Evolutionary conservation across 208 protist genomes (phyloP).

Genomic region (Leishmania gerbilli): DNA sequence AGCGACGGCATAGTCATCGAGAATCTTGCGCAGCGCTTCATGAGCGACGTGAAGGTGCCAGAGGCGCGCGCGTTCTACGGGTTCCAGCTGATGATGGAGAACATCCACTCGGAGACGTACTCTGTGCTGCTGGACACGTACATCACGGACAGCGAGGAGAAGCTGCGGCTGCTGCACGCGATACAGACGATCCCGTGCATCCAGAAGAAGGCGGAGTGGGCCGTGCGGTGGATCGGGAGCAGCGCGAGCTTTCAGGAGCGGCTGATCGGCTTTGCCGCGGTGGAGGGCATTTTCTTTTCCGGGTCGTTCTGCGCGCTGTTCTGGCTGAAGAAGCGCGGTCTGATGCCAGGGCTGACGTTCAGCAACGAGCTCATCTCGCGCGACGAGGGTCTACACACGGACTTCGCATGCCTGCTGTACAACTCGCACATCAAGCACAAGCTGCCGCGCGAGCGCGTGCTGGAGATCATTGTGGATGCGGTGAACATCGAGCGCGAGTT

Average conservation of each 20-base stretch:
- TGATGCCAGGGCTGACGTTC: slow-evolving; percentile 99
- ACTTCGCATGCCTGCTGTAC: slow-evolving; percentile 99
- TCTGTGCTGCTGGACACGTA: slow-evolving; percentile 96
- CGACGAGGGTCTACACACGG: slow-evolving; percentile 99
- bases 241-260: slow-evolving; percentile 93
- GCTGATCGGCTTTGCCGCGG: slow-evolving; percentile 98
- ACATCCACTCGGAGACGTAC: slow-evolving; percentile 98
- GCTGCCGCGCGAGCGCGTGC: slow-evolving; percentile 78
- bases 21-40: slow-evolving; percentile 97
- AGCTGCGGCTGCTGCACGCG: slow-evolving; percentile 95
- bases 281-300: slow-evolving; percentile 99
- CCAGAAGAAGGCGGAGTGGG: slow-evolving; percentile 99
- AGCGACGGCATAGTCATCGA: slow-evolving; percentile 99
- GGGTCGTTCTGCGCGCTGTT: slow-evolving; percentile 99
- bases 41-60: slow-evolving; percentile 98
- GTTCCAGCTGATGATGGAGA: slow-evolving; percentile 99
- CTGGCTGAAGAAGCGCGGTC: slow-evolving; percentile 99
- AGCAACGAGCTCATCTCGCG: slow-evolving; percentile 99
- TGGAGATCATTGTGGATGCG: slow-evolving; percentile 94
- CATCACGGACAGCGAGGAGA: slow-evolving; percentile 95
- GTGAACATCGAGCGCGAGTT: slow-evolving; percentile 98
- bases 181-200: slow-evolving; percentile 97
- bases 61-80: slow-evolving; percentile 99
- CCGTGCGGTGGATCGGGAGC: slow-evolving; percentile 90
- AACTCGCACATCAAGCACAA: slow-evolving; percentile 93